Conservation (phyloP, 495 filamentous ascomycete species). For the Collariella sp. region DNA sequence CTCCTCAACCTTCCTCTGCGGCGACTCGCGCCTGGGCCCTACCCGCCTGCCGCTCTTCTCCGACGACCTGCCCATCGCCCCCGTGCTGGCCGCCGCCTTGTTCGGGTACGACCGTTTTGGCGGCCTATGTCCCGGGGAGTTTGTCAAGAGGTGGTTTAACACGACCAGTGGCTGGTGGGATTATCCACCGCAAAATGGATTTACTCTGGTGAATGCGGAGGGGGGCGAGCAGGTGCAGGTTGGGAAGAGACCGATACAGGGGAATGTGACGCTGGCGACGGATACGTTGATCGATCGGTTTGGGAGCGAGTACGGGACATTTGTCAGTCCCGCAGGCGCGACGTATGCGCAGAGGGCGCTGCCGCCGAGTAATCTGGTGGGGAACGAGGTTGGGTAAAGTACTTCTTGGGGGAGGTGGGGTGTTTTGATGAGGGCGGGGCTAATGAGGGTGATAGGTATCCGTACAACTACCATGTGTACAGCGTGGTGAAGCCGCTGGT, state of each 20-base stretch:
- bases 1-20: conserved; percentile 37
- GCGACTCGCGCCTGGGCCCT: conserved; percentile 46
- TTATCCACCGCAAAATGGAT: conserved; percentile 41
- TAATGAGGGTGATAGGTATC: conserved; percentile 22
- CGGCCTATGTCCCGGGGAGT: conserved; percentile 39
- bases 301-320: conserved; percentile 40
- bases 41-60: conserved; percentile 25
- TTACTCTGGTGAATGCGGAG: conserved; percentile 26
- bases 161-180: conserved; percentile 27
- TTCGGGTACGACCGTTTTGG: conserved; percentile 42
- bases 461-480: conserved; percentile 51
- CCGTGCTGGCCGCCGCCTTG: conserved; percentile 29
- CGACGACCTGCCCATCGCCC: conserved; percentile 18
- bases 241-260: conserved; percentile 32
- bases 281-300: conserved; percentile 50
- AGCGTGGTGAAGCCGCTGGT: conserved; percentile 36
- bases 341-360: conserved; percentile 46
- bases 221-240: background rate
- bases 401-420: background rate
- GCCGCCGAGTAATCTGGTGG: conserved; percentile 43
- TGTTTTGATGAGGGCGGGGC: background rate
- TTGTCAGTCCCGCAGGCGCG: conserved; percentile 39
- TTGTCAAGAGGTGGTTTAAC: conserved; percentile 41
- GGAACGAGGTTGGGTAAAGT: conserved; percentile 22
- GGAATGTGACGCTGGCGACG: conserved; percentile 36